A percentile compares a stretch with the other conserved stretches of the same genome.
Conservation (phyloP, 768 basidiomycete genomes). For the Cystobasidium ongulense region DNA sequence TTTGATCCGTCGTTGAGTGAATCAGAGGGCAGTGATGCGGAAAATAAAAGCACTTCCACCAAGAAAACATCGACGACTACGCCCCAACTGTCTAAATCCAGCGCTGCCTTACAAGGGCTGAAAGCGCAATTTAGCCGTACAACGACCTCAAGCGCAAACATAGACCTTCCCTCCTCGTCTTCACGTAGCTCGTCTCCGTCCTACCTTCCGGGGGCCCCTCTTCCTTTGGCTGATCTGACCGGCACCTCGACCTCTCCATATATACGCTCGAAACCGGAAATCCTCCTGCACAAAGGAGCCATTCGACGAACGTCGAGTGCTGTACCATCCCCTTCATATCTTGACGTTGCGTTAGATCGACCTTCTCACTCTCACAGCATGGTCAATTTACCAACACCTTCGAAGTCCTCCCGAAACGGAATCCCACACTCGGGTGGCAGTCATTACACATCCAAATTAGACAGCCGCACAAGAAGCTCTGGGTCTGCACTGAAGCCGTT, state of each 20-base stretch:
- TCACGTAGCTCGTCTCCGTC: conserved; percentile 12
- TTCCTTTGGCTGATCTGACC: conserved; percentile 18
- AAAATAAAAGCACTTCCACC: background rate
- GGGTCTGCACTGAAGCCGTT: background rate
- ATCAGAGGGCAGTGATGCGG: background rate
- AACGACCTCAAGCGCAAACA: background rate
- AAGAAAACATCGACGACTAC: background rate
- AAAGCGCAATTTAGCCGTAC: background rate
- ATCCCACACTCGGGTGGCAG: too few species aligned
- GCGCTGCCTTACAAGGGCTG: too few species aligned
- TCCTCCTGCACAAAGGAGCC: background rate
- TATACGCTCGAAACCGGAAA: background rate
- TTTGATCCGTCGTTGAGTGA: background rate
- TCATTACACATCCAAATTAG: too few species aligned
- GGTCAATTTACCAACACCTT: background rate
- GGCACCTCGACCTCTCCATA: background rate
- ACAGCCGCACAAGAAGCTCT: too few species aligned
- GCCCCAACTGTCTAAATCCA: background rate
- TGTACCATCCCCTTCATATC: background rate
- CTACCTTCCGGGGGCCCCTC: conserved; percentile 38
- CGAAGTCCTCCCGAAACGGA: background rate
- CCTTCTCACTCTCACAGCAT: background rate
- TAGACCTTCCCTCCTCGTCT: background rate
- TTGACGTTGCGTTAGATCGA: background rate
- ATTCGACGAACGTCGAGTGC: background rate